These are phyloP conservation scores for Monilinia polystroma DNA, from an alignment of 2,329 filamentous ascomycete genomes.

Conservation along the genomic window DNA sequence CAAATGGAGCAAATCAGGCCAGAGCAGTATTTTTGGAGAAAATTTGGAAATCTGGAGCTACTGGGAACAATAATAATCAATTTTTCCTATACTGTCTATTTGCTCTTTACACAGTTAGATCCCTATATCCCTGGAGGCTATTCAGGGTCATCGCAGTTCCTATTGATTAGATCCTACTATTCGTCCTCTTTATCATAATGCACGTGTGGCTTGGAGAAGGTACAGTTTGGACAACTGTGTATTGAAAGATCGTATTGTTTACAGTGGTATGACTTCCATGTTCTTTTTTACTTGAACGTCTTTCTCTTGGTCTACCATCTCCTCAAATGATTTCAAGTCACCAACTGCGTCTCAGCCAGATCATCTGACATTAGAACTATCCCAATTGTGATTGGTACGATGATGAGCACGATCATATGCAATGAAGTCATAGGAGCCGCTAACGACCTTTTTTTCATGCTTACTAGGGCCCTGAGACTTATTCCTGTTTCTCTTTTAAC, in stretches of 20 bases:
- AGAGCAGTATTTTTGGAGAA: background rate
- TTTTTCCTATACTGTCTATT: conserved; percentile 31
- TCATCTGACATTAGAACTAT: conserved; percentile 42
- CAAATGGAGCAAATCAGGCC: background rate
- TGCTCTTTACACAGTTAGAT: conserved; percentile 34
- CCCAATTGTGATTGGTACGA: conserved; percentile 38
- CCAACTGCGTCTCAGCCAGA: conserved; percentile 41
- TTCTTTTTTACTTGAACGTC: conserved; percentile 36
- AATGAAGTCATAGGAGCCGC: background rate
- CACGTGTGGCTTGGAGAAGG: background rate
- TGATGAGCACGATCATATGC: background rate
- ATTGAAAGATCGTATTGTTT: conserved; percentile 35
- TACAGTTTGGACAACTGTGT: background rate
- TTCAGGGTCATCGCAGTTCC: conserved; percentile 39
- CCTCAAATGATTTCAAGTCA: conserved; percentile 49
- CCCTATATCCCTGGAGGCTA: conserved; percentile 32
- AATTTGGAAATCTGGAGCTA: background rate
- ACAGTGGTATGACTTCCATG: conserved; percentile 40
- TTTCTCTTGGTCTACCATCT: conserved; percentile 44
- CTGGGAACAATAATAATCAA: conserved; percentile 31
- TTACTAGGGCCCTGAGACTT: background rate
- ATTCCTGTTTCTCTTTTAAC: background rate
- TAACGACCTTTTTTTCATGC: background rate
- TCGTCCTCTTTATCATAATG: conserved; percentile 30
- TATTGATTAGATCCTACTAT: conserved; percentile 30